phyloP scores from a whole-genome alignment of 1,284 basidiomycete genomes.

The Cystobasidium pallidum region DNA sequence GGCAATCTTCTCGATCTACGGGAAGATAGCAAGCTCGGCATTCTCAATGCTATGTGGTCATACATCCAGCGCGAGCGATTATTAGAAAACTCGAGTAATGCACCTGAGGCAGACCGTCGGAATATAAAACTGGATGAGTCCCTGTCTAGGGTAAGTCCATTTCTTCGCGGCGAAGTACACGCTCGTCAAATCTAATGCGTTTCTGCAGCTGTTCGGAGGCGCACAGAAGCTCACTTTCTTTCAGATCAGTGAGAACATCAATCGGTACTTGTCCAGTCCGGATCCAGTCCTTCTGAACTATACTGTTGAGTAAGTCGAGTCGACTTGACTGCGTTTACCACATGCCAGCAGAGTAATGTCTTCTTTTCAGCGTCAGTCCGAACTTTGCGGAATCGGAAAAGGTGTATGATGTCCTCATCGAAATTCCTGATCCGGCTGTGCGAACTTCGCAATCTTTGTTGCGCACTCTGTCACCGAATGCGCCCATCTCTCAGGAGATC shows the following conservation, averaged over 20 bases:
- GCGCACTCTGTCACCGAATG: conserved; percentile 34
- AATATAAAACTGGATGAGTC: conserved; percentile 75
- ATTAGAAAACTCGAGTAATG: conserved; percentile 70
- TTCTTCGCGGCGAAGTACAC: no score
- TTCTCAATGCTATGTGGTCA: conserved; percentile 85
- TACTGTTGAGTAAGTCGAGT: conserved; percentile 57
- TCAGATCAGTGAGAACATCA: conserved; percentile 80
- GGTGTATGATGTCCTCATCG: conserved; percentile 87
- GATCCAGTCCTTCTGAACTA: conserved; percentile 86
- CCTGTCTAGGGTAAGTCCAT: conserved; percentile 59
- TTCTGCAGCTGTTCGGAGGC: conserved; percentile 66
- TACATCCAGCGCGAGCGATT: conserved; percentile 86
- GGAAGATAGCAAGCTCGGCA: conserved; percentile 81
- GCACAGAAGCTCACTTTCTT: conserved; percentile 69
- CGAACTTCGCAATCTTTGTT: conserved; percentile 62
- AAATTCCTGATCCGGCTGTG: conserved; percentile 79
- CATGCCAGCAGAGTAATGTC: neutral
- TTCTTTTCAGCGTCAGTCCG: neutral
- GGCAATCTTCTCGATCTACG: conserved; percentile 75
- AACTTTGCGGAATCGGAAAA: conserved; percentile 56
- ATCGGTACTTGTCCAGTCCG: conserved; percentile 75
- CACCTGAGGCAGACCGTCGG: conserved; percentile 67
- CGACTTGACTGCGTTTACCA: neutral
- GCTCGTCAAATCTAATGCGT: no score
- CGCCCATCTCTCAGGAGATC: conserved; percentile 62